phyloP scores from a whole-genome alignment of 371 early-diverging fungal genomes.

The Mucor circinelloides region DNA sequence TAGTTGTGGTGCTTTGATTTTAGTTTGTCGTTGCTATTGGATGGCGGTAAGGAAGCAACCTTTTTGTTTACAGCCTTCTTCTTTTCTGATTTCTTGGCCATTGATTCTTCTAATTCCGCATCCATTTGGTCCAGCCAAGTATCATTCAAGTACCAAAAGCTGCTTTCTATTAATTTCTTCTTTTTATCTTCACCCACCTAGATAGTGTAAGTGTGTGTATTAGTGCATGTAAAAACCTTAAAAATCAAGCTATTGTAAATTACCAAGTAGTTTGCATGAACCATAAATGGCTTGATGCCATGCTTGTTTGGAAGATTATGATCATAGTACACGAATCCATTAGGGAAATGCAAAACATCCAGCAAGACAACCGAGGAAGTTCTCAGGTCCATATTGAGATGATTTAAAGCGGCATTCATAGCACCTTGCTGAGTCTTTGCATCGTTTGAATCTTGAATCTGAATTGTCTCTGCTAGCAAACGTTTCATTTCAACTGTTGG shows the following conservation, averaged over 20 bases:
- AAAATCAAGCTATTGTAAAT: background rate
- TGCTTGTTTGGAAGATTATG: conserved; percentile 31
- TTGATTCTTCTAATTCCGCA: conserved; percentile 8
- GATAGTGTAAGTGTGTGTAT: background rate
- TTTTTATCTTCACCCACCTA: conserved; percentile 59
- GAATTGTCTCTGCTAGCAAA: conserved; percentile 38
- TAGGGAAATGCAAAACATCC: conserved; percentile 48
- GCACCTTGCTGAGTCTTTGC: conserved; percentile 45
- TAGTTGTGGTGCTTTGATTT: background rate
- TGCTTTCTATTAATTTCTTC: conserved; percentile 21
- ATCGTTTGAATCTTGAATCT: conserved; percentile 36
- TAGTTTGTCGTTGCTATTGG: background rate
- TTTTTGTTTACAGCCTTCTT: background rate
- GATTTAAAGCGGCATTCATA: conserved; percentile 38
- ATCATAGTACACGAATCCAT: conserved; percentile 39
- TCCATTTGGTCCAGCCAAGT: conserved; percentile 37
- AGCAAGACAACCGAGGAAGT: conserved; percentile 32
- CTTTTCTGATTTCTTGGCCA: background rate
- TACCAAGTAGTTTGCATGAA: conserved; percentile 48
- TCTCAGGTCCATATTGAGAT: conserved; percentile 34
- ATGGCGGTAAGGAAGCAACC: background rate
- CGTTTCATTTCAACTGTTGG: conserved; percentile 35
- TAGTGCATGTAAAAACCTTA: background rate
- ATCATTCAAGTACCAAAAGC: conserved; percentile 47
- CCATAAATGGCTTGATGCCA: conserved; percentile 42